These are phyloP conservation scores for Pleurostoma richardsiae DNA, from an alignment of 2,329 filamentous ascomycete genomes.

Conservation along the genomic window DNA sequence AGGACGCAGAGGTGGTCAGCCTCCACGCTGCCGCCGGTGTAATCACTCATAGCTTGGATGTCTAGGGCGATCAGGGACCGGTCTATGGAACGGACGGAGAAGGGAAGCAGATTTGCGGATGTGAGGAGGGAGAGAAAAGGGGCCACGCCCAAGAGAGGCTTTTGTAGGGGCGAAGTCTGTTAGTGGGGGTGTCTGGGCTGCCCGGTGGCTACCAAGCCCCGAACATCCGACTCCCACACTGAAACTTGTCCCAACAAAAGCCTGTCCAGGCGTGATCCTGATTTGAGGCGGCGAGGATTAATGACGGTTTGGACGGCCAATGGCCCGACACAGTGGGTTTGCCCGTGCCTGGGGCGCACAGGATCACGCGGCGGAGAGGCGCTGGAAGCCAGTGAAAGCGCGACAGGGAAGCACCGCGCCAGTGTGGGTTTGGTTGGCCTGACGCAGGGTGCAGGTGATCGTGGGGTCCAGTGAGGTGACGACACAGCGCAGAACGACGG, in stretches of 20 bases:
- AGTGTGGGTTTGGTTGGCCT: too few relatives aligned
- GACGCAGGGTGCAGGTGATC: too few relatives aligned
- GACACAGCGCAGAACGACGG: too few relatives aligned
- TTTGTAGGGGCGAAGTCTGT: not conserved
- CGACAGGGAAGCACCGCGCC: too few relatives aligned
- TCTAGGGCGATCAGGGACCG: constrained; percentile 23
- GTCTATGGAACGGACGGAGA: constrained; percentile 25
- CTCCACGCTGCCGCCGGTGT: constrained; percentile 43
- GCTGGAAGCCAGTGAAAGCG: too few relatives aligned
- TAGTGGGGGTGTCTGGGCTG: not conserved
- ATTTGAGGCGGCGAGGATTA: too few relatives aligned
- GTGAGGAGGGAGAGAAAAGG: not conserved
- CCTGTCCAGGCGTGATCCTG: too few relatives aligned
- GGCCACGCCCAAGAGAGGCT: not conserved
- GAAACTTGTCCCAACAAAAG: not conserved
- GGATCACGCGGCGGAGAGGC: too few relatives aligned
- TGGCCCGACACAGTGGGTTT: too few relatives aligned
- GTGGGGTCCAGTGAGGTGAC: too few relatives aligned
- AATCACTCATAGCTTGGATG: constrained; percentile 30
- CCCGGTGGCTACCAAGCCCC: not conserved
- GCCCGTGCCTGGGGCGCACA: too few relatives aligned
- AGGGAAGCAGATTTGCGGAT: constrained; percentile 17
- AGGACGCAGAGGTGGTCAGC: constrained; percentile 72
- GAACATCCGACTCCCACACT: not conserved
- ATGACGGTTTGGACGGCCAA: too few relatives aligned